Base-by-base conservation (phyloP, 495 filamentous ascomycete genomes). In the Penicillium bovifimosum region DNA sequence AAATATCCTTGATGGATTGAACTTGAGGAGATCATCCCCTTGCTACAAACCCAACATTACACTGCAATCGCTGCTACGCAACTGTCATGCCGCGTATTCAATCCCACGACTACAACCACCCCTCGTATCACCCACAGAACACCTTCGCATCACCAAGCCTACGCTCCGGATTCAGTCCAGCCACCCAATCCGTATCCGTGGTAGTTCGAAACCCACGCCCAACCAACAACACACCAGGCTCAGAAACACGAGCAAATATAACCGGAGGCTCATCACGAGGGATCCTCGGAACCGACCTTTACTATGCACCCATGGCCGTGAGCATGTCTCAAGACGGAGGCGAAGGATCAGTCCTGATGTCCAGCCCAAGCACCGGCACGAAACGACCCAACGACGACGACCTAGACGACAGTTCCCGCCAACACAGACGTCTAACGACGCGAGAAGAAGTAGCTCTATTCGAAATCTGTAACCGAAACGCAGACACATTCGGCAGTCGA, bases 361-460 rank as follows among this genome's bases (percentile, higher is more conserved):
- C 38, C 1, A 17, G 33, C 27, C 36, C 51, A 16, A 56, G 28
- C 41, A 43, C 53, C 27, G 53, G 54, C 16, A 60, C 50, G 11
- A 65, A 59, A 27, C 62, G 52, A 10, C 31, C 17, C 26, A 46
- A 54, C 27, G 54, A 42, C 7, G 53, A 27, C 10, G 63, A 59
- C 9, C 13, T 41, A 5, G 54, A 53, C n/a, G 58, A 69, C 31
- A 57, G 28, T 8, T 50, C 53, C 11, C 67, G 70, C 11, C 69
- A 72, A 61, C 69, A 73, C 33, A 68, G 71, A 27, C 69, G 73
- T 11, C 58, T 76, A 14, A 76, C 72, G 24, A 73, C 72, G 3
- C 65, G 68, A 35, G 73, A 76, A 40, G 72, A 76, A 47, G 66
- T 76, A 10, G 68, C 62, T 0, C 61, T 76, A 4, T 75, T 76